A percentile compares a stretch with the other conserved stretches of the same genome.
phyloP scores from a whole-genome alignment of 2,329 filamentous ascomycete species.

The Leptodontidium sp. region DNA sequence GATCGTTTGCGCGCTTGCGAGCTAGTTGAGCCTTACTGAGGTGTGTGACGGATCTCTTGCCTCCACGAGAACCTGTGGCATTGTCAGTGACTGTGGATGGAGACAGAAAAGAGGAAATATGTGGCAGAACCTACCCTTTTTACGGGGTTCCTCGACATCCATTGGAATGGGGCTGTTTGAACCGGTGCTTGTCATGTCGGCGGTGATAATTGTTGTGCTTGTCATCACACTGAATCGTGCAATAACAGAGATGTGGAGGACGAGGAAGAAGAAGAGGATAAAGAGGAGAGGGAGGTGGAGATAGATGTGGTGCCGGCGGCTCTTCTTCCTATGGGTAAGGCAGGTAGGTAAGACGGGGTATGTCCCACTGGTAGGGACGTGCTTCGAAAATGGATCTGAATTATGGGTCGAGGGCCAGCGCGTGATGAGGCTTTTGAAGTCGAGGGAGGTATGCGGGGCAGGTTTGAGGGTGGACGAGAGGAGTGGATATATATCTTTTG shows the following conservation, averaged over 20 bases:
- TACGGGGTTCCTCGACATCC: conserved; percentile 32
- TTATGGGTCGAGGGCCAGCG: conserved; percentile 16
- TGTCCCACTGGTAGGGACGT: conserved; percentile 11
- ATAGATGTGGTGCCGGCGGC: not conserved
- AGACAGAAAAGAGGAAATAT: not conserved
- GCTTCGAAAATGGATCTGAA: conserved; percentile 19
- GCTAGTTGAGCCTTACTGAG: conserved; percentile 87
- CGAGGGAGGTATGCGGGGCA: conserved; percentile 20
- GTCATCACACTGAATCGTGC: conserved; percentile 24
- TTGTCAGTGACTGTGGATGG: conserved; percentile 19
- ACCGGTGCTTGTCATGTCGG: conserved; percentile 32
- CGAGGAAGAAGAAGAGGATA: conserved; percentile 7
- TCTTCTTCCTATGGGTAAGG: not conserved
- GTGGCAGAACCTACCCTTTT: conserved; percentile 31
- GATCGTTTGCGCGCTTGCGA: conserved; percentile 89
- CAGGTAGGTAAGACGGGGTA: conserved; percentile 5
- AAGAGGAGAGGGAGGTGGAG: conserved; percentile 13
- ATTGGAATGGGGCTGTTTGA: conserved; percentile 31
- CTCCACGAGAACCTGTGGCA: conserved; percentile 48
- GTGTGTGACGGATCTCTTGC: conserved; percentile 82
- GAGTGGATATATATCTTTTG: conserved; percentile 18
- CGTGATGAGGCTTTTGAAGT: conserved; percentile 16
- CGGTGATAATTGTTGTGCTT: conserved; percentile 16
- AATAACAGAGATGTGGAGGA: conserved; percentile 3
- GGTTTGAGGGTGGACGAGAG: conserved; percentile 5